Percentiles rank a stretch among this genome's conserved stretches.
Conservation (phyloP, 768 basidiomycete genomes). For the Polyporus arcularius region DNA sequence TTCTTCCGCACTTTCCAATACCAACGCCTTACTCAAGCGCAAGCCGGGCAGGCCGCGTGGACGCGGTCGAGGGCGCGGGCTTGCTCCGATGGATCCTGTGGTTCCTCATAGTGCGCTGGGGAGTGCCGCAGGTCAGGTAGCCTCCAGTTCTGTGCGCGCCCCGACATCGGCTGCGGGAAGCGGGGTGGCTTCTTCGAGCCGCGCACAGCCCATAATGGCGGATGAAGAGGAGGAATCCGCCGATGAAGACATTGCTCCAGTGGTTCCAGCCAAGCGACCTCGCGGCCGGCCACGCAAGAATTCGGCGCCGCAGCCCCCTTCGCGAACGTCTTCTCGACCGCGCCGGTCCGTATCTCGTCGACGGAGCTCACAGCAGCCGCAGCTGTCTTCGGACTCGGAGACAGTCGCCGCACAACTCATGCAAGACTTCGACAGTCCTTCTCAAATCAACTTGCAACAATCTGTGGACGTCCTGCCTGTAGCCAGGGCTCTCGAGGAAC, state of each 20-base stretch:
- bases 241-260: background rate
- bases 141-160: background rate
- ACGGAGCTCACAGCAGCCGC: background rate
- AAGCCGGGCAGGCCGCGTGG: slow-evolving; percentile 6
- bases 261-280: background rate
- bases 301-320: background rate
- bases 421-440: too few species aligned
- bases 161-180: background rate
- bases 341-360: background rate
- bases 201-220: background rate
- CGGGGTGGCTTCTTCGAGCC: background rate
- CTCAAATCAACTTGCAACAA: too few species aligned
- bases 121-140: background rate
- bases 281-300: slow-evolving; percentile 12
- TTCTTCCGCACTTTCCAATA: background rate
- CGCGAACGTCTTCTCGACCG: background rate
- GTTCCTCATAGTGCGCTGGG: background rate
- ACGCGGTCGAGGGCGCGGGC: background rate
- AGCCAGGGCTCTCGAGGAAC: background rate
- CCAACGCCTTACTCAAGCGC: background rate
- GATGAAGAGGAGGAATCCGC: background rate
- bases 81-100: background rate
- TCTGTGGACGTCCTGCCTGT: background rate
- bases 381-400: background rate
- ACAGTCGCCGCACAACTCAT: too few species aligned